Conservation (phyloP, 768 basidiomycete species). For the Lanmaoa pseudosensibilis region DNA sequence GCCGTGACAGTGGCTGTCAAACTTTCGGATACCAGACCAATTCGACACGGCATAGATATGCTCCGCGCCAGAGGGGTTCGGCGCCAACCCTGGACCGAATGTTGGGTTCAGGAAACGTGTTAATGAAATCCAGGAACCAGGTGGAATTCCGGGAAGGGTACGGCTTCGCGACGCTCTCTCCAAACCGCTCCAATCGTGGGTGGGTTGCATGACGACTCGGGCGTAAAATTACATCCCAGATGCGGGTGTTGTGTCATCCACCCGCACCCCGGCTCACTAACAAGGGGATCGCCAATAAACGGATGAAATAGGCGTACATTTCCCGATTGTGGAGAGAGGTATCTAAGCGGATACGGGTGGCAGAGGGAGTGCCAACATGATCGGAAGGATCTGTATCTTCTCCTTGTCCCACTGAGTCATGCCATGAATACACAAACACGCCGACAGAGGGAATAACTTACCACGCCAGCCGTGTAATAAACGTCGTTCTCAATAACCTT, state of each 20-base stretch:
- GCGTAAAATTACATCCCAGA: neutral
- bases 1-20: neutral
- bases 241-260: neutral
- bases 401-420: slow-evolving; percentile 57
- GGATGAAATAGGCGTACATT: neutral
- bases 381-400: slow-evolving; percentile 51
- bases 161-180: neutral
- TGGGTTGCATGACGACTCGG: slow-evolving; percentile 1
- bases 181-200: neutral
- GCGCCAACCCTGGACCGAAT: neutral
- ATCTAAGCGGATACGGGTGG: slow-evolving; percentile 11
- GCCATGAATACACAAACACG: neutral
- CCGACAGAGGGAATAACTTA: slow-evolving; percentile 3
- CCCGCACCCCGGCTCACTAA: neutral
- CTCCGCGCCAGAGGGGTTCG: neutral
- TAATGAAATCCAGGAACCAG: neutral
- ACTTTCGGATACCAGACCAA: neutral
- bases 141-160: neutral
- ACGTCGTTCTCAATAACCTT: slow-evolving; percentile 26
- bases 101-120: slow-evolving; percentile 6
- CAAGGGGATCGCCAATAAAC: neutral
- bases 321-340: neutral
- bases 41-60: slow-evolving; percentile 1
- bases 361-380: slow-evolving; percentile 32
- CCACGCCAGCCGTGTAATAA: slow-evolving; percentile 26